Evolutionary conservation across 129 eudicot species (phyloP).

Genomic region (Ambrosia trifida): DNA sequence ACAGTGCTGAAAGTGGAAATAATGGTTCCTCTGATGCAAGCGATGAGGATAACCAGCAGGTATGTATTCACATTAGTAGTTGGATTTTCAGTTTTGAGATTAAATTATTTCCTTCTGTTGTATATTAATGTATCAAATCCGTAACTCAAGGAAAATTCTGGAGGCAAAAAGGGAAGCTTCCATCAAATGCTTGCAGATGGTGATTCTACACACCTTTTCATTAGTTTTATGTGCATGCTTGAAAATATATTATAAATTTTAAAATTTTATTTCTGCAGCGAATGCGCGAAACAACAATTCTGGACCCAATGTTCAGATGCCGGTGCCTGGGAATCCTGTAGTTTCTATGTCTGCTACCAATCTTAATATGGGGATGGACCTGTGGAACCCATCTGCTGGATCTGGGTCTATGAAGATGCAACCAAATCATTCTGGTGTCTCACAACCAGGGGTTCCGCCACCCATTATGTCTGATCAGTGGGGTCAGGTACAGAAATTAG

Average conservation of each 20-base stretch:
- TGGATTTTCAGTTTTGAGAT: background rate
- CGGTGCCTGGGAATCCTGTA: conserved; percentile 66
- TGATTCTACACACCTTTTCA: conserved; percentile 33
- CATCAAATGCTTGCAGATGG: conserved; percentile 94
- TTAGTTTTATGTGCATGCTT: background rate
- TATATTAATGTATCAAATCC: background rate
- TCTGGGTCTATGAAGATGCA: conserved; percentile 53
- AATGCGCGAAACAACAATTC: conserved; percentile 50
- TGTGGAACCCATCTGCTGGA: conserved; percentile 77
- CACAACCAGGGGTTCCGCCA: conserved; percentile 27
- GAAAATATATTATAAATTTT: background rate
- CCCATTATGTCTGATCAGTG: conserved; percentile 66
- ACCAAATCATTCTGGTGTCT: conserved; percentile 42
- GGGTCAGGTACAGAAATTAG: conserved; percentile 50
- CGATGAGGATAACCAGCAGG: conserved; percentile 65
- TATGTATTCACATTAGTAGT: conserved; percentile 20
- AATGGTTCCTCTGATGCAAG: conserved; percentile 87
- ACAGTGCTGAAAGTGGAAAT: conserved; percentile 84
- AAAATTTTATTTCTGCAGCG: conserved; percentile 40
- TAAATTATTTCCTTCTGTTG: background rate
- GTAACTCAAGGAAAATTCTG: conserved; percentile 53
- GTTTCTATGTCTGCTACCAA: conserved; percentile 63
- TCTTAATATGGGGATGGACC: conserved; percentile 87
- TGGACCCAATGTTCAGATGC: conserved; percentile 41
- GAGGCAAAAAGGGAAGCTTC: conserved; percentile 83